These are phyloP conservation scores for Wickerhamomyces subpelliculosus DNA, from an alignment of 805 yeast species.

Conservation along the genomic window DNA sequence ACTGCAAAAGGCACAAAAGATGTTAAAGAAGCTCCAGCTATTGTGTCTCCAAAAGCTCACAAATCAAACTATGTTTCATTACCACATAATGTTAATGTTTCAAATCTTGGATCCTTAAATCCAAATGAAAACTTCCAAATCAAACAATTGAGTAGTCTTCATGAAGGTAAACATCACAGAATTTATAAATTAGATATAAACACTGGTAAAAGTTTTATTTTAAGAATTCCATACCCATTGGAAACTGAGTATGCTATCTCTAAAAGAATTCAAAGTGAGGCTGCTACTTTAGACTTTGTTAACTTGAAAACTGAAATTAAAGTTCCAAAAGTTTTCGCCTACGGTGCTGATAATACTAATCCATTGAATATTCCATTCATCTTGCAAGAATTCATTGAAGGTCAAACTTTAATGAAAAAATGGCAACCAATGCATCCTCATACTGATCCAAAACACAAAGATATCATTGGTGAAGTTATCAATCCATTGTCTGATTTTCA, in stretches of 20 bases:
- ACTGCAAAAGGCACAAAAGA: conserved; percentile 22
- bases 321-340: conserved; percentile 68
- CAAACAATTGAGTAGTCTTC: conserved; percentile 73
- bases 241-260: conserved; percentile 60
- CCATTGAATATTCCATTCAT: conserved; percentile 68
- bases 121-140: conserved; percentile 42
- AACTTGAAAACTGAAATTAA: conserved; percentile 53
- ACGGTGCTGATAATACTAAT: conserved; percentile 56
- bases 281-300: conserved; percentile 86
- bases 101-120: conserved; percentile 36
- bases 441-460: conserved; percentile 43
- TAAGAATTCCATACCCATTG: conserved; percentile 81
- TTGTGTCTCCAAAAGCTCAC: conserved; percentile 29
- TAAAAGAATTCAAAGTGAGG: conserved; percentile 77
- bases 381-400: conserved; percentile 72
- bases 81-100: conserved; percentile 39
- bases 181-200: conserved; percentile 67
- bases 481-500: conserved; percentile 69
- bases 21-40: conserved; percentile 10
- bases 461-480: conserved; percentile 51
- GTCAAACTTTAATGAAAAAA: conserved; percentile 75
- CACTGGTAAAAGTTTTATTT: conserved; percentile 53
- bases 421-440: conserved; percentile 83
- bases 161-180: conserved; percentile 93
- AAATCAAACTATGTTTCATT: conserved; percentile 35